phyloP scores from a whole-genome alignment of 2,329 filamentous ascomycete species.

The Dothidotthia symphoricarpi region DNA sequence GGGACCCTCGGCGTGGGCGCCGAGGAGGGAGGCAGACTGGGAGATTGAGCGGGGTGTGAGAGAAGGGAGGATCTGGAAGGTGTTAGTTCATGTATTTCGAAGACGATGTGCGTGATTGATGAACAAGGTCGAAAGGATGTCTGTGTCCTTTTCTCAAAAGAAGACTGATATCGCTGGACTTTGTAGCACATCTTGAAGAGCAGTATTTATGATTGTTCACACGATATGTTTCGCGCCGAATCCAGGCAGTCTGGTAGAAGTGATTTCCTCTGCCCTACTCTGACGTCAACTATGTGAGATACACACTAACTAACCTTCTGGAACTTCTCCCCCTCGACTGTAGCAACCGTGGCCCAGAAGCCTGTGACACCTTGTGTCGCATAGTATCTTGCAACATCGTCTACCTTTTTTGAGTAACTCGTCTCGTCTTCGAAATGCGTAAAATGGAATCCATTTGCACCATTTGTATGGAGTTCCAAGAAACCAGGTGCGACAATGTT shows the following conservation, averaged over 20 bases:
- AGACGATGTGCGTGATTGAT: not conserved
- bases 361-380: conserved; percentile 54
- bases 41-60: conserved; percentile 46
- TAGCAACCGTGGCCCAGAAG: conserved; percentile 56
- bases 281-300: not conserved
- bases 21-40: conserved; percentile 51
- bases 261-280: too few relatives aligned
- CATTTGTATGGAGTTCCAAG: conserved; percentile 57
- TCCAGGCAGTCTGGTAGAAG: too few relatives aligned
- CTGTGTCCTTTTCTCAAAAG: too few relatives aligned
- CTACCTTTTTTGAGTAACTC: conserved; percentile 46
- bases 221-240: too few relatives aligned
- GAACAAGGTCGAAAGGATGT: too few relatives aligned
- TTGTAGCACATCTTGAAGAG: too few relatives aligned
- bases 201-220: too few relatives aligned
- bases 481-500: conserved; percentile 56
- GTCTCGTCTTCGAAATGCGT: conserved; percentile 48
- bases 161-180: too few relatives aligned
- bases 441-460: conserved; percentile 55
- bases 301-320: conserved; percentile 35
- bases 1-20: conserved; percentile 58
- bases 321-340: conserved; percentile 49
- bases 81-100: conserved; percentile 5
- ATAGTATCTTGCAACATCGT: conserved; percentile 50
- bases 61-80: conserved; percentile 49